Conservation (phyloP, 2,329 filamentous ascomycete species). For the Fusarium sacchari region DNA sequence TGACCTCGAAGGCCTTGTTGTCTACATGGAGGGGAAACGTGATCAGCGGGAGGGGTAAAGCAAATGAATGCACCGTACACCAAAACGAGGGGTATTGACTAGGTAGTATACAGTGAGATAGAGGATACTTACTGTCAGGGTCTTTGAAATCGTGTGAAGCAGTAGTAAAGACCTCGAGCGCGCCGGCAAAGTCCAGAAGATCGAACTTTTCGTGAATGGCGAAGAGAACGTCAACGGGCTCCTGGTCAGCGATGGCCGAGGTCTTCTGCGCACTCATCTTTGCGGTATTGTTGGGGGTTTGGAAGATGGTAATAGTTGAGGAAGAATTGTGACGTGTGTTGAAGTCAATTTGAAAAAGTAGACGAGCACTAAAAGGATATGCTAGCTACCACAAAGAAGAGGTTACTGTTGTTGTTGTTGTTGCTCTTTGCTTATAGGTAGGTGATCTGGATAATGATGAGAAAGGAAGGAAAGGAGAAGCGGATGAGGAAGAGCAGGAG, state of each 20-base stretch:
- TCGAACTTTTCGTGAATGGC: slow-evolving; percentile 70
- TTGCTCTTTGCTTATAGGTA: too few relatives aligned
- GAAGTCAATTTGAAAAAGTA: slow-evolving; percentile 17
- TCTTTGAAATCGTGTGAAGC: slow-evolving; percentile 65
- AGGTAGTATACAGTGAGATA: not conserved
- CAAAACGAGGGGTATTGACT: not conserved
- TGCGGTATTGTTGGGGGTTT: slow-evolving; percentile 46
- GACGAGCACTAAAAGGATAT: slow-evolving; percentile 23
- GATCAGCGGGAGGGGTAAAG: slow-evolving; percentile 41
- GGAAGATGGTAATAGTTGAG: slow-evolving; percentile 36
- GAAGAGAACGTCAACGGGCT: slow-evolving; percentile 69
- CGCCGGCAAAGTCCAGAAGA: slow-evolving; percentile 67
- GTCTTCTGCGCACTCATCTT: slow-evolving; percentile 68
- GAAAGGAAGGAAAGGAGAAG: slow-evolving; percentile 38
- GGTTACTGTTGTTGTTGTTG: slow-evolving; percentile 14
- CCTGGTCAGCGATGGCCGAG: slow-evolving; percentile 65
- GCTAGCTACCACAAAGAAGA: slow-evolving; percentile 19
- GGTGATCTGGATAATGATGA: slow-evolving; percentile 38
- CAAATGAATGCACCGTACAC: not conserved
- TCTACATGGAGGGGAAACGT: slow-evolving; percentile 48
- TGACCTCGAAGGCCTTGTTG: slow-evolving; percentile 68
- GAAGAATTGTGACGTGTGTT: slow-evolving; percentile 30
- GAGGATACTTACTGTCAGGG: slow-evolving; percentile 55
- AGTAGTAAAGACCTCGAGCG: slow-evolving; percentile 61
- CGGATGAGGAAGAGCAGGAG: slow-evolving; percentile 36